Percentiles rank a stretch among this genome's conserved stretches.
Evolutionary conservation across 805 yeast genomes (phyloP).

Genomic region (Yamadazyma sp.): DNA sequence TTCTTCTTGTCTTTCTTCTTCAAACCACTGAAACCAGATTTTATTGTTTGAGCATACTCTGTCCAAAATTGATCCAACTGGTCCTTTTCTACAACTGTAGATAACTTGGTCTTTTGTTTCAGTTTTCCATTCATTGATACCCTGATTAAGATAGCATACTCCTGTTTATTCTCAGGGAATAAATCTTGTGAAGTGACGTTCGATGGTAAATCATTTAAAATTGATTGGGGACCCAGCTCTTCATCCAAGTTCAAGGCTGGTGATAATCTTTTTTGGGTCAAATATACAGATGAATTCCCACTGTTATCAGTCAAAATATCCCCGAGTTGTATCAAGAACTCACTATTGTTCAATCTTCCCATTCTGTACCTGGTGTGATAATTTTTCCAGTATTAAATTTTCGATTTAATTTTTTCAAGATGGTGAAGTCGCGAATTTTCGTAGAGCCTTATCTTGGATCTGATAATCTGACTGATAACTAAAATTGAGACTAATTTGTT

Average conservation of each 20-base stretch:
- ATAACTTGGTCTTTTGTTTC: slow-evolving; percentile 53
- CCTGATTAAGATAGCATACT: slow-evolving; percentile 67
- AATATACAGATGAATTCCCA: slow-evolving; percentile 52
- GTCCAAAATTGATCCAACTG: slow-evolving; percentile 73
- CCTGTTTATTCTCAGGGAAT: slow-evolving; percentile 21
- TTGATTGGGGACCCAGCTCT: background rate
- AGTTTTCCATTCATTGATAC: slow-evolving; percentile 51
- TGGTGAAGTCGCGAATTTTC: no score
- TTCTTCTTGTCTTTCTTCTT: slow-evolving; percentile 80
- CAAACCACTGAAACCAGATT: slow-evolving; percentile 70
- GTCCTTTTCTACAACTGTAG: slow-evolving; percentile 67
- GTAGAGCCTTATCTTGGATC: background rate
- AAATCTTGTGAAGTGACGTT: slow-evolving; percentile 20
- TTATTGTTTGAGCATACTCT: slow-evolving; percentile 66
- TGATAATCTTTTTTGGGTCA: slow-evolving; percentile 55
- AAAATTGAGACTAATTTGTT: no score
- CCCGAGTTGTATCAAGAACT: slow-evolving; percentile 26
- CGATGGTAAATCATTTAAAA: slow-evolving; percentile 32
- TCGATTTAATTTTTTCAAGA: no score
- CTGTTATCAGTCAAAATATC: slow-evolving; percentile 23
- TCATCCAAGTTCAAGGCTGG: slow-evolving; percentile 24
- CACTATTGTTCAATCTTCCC: slow-evolving; percentile 31
- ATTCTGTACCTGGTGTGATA: no score
- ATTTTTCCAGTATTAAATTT: no score
- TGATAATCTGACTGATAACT: no score